Evolutionary conservation across 1,139 yeast species (phyloP).

Genomic region (Debaryomyces robertsiae): DNA sequence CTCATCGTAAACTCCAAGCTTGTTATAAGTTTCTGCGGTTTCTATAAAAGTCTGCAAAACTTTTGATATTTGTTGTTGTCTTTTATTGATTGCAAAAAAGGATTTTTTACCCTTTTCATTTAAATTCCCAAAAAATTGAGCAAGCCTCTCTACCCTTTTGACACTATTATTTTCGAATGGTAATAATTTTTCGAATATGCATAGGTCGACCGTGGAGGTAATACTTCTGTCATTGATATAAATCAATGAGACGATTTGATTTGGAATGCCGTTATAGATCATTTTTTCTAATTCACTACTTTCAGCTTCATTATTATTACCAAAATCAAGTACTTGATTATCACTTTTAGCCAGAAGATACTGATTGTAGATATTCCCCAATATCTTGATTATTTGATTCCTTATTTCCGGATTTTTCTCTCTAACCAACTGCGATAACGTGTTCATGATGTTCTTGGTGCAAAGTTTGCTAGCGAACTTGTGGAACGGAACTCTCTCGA

Average conservation of each 20-base stretch:
- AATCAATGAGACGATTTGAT: constrained; percentile 62
- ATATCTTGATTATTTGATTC: constrained; percentile 55
- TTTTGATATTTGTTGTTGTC: constrained; percentile 63
- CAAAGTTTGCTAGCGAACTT: constrained; percentile 48
- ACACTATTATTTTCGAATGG: constrained; percentile 53
- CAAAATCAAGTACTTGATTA: constrained; percentile 31
- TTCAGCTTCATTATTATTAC: constrained; percentile 29
- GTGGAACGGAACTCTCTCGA: constrained; percentile 42
- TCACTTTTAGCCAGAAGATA: constrained; percentile 22
- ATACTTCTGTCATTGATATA: constrained; percentile 75
- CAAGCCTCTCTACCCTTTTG: constrained; percentile 54
- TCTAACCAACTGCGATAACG: constrained; percentile 63
- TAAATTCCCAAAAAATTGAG: constrained; percentile 50
- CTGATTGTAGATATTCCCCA: constrained; percentile 56
- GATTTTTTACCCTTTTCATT: constrained; percentile 64
- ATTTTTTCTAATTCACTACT: constrained; percentile 42
- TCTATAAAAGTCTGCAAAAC: constrained; percentile 41
- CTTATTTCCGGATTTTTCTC: constrained; percentile 74
- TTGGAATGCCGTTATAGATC: constrained; percentile 56
- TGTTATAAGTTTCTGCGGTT: constrained; percentile 33
- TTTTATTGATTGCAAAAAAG: constrained; percentile 64
- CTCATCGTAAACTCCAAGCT: constrained; percentile 19
- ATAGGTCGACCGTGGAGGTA: constrained; percentile 66
- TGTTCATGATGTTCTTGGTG: constrained; percentile 49
- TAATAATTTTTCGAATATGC: constrained; percentile 60